phyloP scores from a whole-genome alignment of 2,329 filamentous ascomycete species.

The Hypoxylon sp. region DNA sequence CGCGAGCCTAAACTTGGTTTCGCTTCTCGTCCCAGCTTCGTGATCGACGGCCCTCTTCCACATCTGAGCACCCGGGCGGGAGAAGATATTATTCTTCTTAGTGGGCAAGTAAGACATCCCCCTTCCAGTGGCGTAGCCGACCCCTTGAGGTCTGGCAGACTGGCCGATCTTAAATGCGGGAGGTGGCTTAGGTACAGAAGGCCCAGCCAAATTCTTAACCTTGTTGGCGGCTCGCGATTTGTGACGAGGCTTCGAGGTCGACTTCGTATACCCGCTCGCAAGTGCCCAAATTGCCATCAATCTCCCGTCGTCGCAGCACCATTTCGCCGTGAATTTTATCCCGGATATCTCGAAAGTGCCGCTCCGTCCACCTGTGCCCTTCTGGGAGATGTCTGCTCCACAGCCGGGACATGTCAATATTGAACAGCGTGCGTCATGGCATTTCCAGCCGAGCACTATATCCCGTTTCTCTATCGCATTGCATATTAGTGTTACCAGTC shows the following conservation, averaged over 20 bases:
- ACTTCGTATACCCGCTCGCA: conserved; percentile 27
- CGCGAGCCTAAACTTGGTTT: conserved; percentile 39
- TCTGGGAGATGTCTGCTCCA: conserved; percentile 2
- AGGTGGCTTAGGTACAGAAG: no score
- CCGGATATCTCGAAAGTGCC: background rate
- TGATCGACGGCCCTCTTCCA: conserved; percentile 2
- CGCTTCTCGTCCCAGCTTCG: conserved; percentile 17
- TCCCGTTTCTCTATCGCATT: conserved; percentile 6
- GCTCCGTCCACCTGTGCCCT: background rate
- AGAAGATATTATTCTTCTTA: no score
- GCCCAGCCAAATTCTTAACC: no score
- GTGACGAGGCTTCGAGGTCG: conserved; percentile 10
- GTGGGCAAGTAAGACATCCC: no score
- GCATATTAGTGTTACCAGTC: no score
- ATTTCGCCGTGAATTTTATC: background rate
- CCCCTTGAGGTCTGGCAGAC: conserved; percentile 27
- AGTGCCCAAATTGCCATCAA: conserved; percentile 35
- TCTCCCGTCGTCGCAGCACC: conserved; percentile 34
- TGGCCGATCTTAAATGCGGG: no score
- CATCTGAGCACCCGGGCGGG: background rate
- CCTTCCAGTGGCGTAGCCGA: conserved; percentile 37
- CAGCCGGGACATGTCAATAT: conserved; percentile 31
- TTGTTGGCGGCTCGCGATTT: conserved; percentile 6
- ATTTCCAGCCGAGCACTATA: conserved; percentile 22
- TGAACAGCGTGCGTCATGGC: conserved; percentile 19